Conservation (phyloP, 208 protist species). For the Tritrichomonas musculus region DNA sequence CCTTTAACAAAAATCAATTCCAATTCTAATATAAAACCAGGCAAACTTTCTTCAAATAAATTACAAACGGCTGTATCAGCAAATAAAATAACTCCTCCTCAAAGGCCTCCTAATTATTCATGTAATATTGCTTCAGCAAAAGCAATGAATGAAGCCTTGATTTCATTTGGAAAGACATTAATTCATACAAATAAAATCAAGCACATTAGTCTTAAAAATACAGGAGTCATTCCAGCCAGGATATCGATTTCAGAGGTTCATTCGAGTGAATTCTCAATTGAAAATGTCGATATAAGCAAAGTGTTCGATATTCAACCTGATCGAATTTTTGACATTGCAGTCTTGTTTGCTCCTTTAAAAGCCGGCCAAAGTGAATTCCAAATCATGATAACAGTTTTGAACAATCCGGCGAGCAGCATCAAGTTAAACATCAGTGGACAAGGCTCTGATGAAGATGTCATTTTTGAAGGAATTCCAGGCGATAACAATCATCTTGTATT, state of each 20-base stretch:
- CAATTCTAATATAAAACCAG: too few relatives aligned
- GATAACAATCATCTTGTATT: background rate
- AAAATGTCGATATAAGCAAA: background rate
- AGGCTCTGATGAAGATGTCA: background rate
- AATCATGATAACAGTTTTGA: background rate
- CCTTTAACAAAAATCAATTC: too few relatives aligned
- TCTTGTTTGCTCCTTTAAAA: background rate
- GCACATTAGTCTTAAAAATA: background rate
- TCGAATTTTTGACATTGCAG: background rate
- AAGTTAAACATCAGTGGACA: background rate
- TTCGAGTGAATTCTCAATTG: background rate
- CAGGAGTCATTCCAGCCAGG: background rate
- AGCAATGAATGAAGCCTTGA: background rate
- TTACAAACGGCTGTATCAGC: background rate
- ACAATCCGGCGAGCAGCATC: background rate
- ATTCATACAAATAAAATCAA: background rate
- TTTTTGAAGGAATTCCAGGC: background rate
- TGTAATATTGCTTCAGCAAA: background rate
- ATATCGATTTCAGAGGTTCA: background rate
- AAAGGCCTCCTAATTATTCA: background rate
- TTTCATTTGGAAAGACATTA: background rate
- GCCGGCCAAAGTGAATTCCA: background rate
- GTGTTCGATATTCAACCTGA: background rate
- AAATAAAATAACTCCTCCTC: background rate
- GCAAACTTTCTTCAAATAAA: too few relatives aligned